These are phyloP conservation scores for Rachicladosporium sp. DNA, from an alignment of 2,329 filamentous ascomycete genomes.

Conservation along the genomic window DNA sequence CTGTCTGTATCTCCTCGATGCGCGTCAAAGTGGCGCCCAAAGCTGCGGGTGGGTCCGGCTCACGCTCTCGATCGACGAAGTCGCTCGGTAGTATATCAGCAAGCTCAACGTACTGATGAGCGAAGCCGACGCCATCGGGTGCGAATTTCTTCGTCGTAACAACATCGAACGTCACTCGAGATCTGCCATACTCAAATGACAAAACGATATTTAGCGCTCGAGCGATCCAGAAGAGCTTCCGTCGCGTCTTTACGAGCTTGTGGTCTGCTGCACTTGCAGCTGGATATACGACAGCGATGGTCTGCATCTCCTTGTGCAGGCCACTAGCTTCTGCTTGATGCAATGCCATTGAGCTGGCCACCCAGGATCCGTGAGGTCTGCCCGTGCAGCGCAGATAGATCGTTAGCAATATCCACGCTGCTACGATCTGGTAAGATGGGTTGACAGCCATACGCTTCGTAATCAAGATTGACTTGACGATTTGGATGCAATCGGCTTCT, in stretches of 20 bases:
- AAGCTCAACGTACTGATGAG: conserved; percentile 22
- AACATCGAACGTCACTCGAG: conserved; percentile 38
- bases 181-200: conserved; percentile 46
- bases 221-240: conserved; percentile 35
- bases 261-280: conserved; percentile 18
- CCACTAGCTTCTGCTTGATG: conserved; percentile 45
- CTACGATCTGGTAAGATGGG: conserved; percentile 27
- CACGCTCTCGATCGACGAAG: conserved; percentile 21
- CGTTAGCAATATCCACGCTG: conserved; percentile 42
- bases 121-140: conserved; percentile 15
- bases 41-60: conserved; percentile 24
- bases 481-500: conserved; percentile 37
- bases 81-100: conserved; percentile 23
- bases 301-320: conserved; percentile 31
- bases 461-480: conserved; percentile 32
- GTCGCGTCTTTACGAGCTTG: conserved; percentile 18
- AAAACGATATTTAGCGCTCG: conserved; percentile 47
- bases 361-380: conserved; percentile 42
- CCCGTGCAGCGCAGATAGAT: conserved; percentile 38
- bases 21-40: conserved; percentile 20
- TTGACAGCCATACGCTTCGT: conserved; percentile 16
- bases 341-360: conserved; percentile 47
- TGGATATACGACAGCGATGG: conserved; percentile 23
- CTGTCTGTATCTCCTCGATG: conserved; percentile 20
- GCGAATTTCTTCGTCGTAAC: conserved; percentile 27